Evolutionary conservation across 768 basidiomycete genomes (phyloP).

Genomic region (Astraeus odoratus): DNA sequence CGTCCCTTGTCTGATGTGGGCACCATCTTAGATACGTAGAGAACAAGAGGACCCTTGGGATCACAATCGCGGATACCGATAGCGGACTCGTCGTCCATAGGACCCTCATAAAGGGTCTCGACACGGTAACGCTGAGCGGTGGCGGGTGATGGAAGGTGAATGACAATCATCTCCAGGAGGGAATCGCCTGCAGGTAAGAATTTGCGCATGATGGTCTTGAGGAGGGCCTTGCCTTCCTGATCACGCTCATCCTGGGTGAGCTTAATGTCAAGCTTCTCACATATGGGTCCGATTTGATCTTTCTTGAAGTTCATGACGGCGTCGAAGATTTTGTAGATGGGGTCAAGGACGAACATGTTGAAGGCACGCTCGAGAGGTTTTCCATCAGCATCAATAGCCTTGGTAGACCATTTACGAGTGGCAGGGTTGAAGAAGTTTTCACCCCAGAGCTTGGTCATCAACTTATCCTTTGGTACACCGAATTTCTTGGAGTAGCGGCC

Average conservation of each 20-base stretch:
- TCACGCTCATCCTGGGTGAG: constrained; percentile 87
- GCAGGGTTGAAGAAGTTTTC: constrained; percentile 99
- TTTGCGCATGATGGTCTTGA: constrained; percentile 98
- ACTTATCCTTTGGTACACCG: constrained; percentile 97
- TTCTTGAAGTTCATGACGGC: constrained; percentile 99
- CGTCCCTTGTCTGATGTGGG: constrained; percentile 99
- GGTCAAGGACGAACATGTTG: constrained; percentile 97
- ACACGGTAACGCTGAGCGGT: constrained; percentile 99
- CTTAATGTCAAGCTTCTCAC: constrained; percentile 95
- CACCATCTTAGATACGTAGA: constrained; percentile 99
- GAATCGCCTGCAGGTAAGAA: constrained; percentile 99
- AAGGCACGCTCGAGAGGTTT: constrained; percentile 97
- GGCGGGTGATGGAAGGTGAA: constrained; percentile 94
- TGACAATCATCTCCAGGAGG: constrained; percentile 99
- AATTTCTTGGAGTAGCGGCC: constrained; percentile 95
- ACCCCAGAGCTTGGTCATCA: constrained; percentile 97
- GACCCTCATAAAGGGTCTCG: constrained; percentile 98
- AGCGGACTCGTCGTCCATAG: constrained; percentile 99
- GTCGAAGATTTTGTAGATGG: constrained; percentile 98
- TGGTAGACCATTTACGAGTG: constrained; percentile 94
- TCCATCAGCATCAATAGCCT: constrained; percentile 65
- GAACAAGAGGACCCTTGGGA: constrained; percentile 90
- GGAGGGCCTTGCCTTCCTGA: constrained; percentile 86
- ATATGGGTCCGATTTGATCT: constrained; percentile 72
- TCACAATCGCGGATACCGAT: constrained; percentile 98